Conservation (phyloP, 306 rosid species). For the Coriaria nepalensis region DNA sequence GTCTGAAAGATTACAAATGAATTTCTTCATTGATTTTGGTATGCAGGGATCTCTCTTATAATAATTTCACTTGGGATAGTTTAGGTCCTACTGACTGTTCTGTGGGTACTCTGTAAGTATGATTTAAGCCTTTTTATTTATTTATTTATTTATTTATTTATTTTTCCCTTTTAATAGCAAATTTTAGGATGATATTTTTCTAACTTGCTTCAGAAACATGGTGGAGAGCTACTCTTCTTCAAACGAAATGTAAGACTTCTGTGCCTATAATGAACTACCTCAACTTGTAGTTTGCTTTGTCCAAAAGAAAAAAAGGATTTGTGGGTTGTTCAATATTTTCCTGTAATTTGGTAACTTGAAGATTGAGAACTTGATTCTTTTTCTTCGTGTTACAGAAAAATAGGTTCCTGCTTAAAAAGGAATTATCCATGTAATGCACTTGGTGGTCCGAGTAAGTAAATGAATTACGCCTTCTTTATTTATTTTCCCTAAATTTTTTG, state of each 20-base stretch:
- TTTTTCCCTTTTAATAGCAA: not conserved
- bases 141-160: too few relatives aligned
- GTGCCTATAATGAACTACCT: slow-evolving; percentile 4
- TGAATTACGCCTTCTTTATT: slow-evolving; percentile 6
- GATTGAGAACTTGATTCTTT: slow-evolving; percentile 9
- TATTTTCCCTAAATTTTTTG: not conserved
- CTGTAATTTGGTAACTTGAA: not conserved
- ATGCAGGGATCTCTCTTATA: slow-evolving; percentile 72
- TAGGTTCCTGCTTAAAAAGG: slow-evolving; percentile 50
- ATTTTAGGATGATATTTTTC: slow-evolving; percentile 8
- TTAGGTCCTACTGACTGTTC: slow-evolving; percentile 58
- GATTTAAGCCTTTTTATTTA: slow-evolving; percentile 6
- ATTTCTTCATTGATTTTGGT: slow-evolving; percentile 15
- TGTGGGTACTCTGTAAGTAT: slow-evolving; percentile 65
- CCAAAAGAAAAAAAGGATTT: too few relatives aligned
- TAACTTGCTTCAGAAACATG: slow-evolving; percentile 53
- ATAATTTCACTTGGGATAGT: slow-evolving; percentile 66
- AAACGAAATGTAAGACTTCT: slow-evolving; percentile 38
- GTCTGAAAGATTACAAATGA: not conserved
- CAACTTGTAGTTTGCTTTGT: not conserved
- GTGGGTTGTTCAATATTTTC: too few relatives aligned
- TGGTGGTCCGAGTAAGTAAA: slow-evolving; percentile 29
- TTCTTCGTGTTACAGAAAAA: slow-evolving; percentile 26
- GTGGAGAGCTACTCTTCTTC: slow-evolving; percentile 68
- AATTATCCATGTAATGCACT: slow-evolving; percentile 55